Evolutionary conservation across 208 protist genomes (phyloP), one percentile per base, ranked within the genome.

Genomic region (Wallacemonas sp.): DNA sequence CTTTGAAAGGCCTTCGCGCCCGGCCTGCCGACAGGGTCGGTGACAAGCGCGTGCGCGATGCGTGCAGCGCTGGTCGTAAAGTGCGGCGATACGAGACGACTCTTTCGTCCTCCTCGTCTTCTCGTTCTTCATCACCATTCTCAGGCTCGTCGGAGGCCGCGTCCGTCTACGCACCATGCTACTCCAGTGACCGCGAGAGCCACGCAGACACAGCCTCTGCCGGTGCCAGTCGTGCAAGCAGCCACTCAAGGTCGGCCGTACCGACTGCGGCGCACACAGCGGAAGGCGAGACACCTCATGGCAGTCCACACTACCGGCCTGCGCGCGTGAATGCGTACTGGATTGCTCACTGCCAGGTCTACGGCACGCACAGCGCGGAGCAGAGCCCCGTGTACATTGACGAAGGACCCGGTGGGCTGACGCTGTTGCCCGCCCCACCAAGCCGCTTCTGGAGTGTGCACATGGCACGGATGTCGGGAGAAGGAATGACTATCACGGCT

Each of bases 271-370:
- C n/a, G n/a, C n/a, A n/a, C n/a, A n/a, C n/a, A n/a, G n/a, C n/a
- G n/a, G n/a, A n/a, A 21, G 13, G 32, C 55, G 10, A 15, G 9
- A 4, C 34, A 34, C 17, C 26, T 4, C 42, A 22, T 26, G 42
- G n/a, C n/a, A n/a, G n/a, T n/a, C n/a, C 50, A 15, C 50, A 8
- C 13, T 57, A 26, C 33, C 50, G 4, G 4, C 6, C 19, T 42
- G 55, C 36, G 22, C 34, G 55, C 21, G 39, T 48, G 0, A 48
- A 32, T 32, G 55, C 55, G 55, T 94, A 90, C 62, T 94, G 83
- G 83, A 69, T 83, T 13, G 81, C 85, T 2, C 82, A 83, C 69
- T 89, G 82, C 62, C 74, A 86, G 46, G 85, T 94, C 2, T 94
- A 92, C 67, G 87, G 87, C 66, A 91, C 77, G 0, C 45, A 77